Evolutionary conservation across 2,329 filamentous ascomycete species (phyloP), one percentile per base, ranked within the genome.

Genomic region (Calcarisporium arbuscula): DNA sequence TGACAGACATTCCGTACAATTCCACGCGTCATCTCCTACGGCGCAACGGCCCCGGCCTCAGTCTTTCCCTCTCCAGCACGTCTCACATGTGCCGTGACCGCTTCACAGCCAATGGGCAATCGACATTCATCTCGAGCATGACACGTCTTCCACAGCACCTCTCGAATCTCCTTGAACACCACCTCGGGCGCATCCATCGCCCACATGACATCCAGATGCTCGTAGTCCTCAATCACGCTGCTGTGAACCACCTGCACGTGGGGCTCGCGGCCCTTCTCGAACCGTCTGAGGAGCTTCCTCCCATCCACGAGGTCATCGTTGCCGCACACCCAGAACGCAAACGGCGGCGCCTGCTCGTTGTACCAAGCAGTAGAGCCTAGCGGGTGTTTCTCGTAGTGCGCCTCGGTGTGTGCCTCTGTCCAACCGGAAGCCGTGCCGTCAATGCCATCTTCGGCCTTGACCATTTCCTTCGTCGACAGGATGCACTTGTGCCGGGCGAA

Each of bases 201-300:
- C 90, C 90, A 95, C 23, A 96, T 78, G 2, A 95, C 86, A 60
- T 95, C 90, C 5, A 96, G 70, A 60, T 96, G 90, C 62, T 95
- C 90, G 55, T 95, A 94, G 30, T 82, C 85, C 4, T 85, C 78
- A 28, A 95, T 83, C 16, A 94, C 67, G 53, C 86, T 94, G 43
- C 74, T 74, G 60, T 95, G 85, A 5, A 95, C 85, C 5, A 95
- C 64, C 25, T 73, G 67, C 8, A 94, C 86, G 51, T 86, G 70
- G 2, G 90, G 90, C 57, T 96, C 90, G 18, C 85, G 70, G 0
- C 83, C 84, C 27, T 74, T 72, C 48, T 84, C 73, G 44, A 95
- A 84, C 2, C 90, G 72, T 15, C 75, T 68, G 4, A 95, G 65
- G 8, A 95, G 67, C 35, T 80, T 77, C 14, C 70, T 62, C 0